These are phyloP conservation scores for Albatrellus sp. DNA, from an alignment of 1,284 basidiomycete genomes.

Conservation along the genomic window DNA sequence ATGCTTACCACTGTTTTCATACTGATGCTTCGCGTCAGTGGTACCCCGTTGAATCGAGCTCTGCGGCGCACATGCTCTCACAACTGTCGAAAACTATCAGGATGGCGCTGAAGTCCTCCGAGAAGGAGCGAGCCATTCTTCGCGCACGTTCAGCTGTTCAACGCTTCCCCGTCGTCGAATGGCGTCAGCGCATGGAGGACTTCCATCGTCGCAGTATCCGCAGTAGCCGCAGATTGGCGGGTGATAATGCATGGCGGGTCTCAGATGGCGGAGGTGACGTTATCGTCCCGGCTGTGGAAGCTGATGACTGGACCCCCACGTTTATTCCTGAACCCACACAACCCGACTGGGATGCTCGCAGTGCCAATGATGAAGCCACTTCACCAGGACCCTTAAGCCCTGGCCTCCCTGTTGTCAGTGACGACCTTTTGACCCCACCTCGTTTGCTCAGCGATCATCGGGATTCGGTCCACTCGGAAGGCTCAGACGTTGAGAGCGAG, in stretches of 20 bases:
- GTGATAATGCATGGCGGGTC: conserved; percentile 63
- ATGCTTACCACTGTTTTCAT: not conserved
- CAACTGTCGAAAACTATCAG: conserved; percentile 90
- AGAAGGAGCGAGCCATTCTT: conserved; percentile 85
- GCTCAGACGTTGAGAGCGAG: conserved; percentile 48
- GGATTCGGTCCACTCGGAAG: conserved; percentile 33
- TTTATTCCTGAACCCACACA: conserved; percentile 35
- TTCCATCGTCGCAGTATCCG: conserved; percentile 81
- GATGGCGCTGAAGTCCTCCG: conserved; percentile 79
- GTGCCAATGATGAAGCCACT: conserved; percentile 25
- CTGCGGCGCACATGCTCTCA: conserved; percentile 89
- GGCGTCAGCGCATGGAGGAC: conserved; percentile 90
- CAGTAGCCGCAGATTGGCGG: conserved; percentile 57
- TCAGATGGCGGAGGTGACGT: conserved; percentile 52
- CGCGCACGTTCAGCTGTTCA: conserved; percentile 87
- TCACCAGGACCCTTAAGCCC: conserved; percentile 50
- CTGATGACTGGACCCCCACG: conserved; percentile 47
- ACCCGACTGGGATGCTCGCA: conserved; percentile 42
- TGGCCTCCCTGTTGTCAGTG: conserved; percentile 23
- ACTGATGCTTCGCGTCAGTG: conserved; percentile 39
- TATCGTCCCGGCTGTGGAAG: conserved; percentile 29
- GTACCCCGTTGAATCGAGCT: conserved; percentile 89
- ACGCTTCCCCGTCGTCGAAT: conserved; percentile 92
- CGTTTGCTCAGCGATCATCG: conserved; percentile 24
- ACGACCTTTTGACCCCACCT: conserved; percentile 19